Conservation (phyloP, 352 stramenopile species). For the Pythium plurisporium region DNA sequence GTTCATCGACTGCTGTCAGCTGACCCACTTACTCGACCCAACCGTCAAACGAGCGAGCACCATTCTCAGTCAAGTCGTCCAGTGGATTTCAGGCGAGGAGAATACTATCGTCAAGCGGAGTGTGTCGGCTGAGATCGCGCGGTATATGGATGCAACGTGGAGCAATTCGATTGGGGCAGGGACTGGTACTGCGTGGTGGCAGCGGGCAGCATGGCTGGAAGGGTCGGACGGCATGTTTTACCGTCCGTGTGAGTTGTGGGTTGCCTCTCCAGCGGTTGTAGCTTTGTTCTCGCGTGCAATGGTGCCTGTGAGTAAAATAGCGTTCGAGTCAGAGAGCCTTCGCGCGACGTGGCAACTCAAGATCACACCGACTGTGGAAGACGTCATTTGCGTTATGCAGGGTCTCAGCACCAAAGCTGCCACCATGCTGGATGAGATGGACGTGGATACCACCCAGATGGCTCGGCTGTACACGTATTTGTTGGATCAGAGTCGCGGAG, state of each 20-base stretch:
- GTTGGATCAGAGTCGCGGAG: constrained; percentile 13
- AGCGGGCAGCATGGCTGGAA: constrained; percentile 9
- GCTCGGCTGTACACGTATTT: constrained; percentile 19
- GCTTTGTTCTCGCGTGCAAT: constrained; percentile 39
- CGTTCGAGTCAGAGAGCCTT: constrained; percentile 33
- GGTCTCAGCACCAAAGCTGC: constrained; percentile 5
- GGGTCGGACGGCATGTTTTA: constrained; percentile 12
- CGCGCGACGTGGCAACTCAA: constrained; percentile 33
- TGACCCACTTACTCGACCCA: constrained; percentile 37
- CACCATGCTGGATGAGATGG: neutral
- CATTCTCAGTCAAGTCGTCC: constrained; percentile 31
- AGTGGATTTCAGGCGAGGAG: constrained; percentile 45
- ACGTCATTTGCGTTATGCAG: constrained; percentile 42
- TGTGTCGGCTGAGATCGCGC: constrained; percentile 44
- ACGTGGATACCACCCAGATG: constrained; percentile 4
- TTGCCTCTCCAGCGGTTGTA: constrained; percentile 27
- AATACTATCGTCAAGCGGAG: constrained; percentile 26
- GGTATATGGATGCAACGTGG: constrained; percentile 46
- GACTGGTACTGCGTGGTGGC: constrained; percentile 13
- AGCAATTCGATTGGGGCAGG: neutral
- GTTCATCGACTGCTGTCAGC: constrained; percentile 36
- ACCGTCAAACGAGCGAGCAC: constrained; percentile 15
- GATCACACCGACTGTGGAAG: constrained; percentile 25
- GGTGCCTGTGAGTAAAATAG: constrained; percentile 26
- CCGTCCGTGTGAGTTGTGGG: constrained; percentile 37